Conservation (phyloP, 805 yeast genomes). For the Candida morakotiae region DNA sequence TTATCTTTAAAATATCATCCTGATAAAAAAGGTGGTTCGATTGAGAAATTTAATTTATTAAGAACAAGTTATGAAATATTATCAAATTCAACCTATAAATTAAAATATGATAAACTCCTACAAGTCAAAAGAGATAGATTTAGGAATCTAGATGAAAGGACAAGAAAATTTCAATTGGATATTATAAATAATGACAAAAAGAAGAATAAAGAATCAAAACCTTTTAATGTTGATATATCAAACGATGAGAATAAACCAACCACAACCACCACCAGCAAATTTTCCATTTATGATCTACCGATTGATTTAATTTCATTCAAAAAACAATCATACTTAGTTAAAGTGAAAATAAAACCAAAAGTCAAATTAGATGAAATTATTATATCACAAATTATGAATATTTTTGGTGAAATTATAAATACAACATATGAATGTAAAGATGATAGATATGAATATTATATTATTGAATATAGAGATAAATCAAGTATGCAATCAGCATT, state of each 20-base stretch:
- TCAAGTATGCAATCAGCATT: conserved; percentile 31
- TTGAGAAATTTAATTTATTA: conserved; percentile 27
- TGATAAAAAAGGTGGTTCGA: conserved; percentile 29
- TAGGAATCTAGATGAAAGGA: conserved; percentile 16
- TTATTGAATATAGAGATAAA: conserved; percentile 24
- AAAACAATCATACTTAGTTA: conserved; percentile 12
- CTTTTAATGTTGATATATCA: conserved; percentile 18
- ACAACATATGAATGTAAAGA: conserved; percentile 8
- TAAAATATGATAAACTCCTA: conserved; percentile 23
- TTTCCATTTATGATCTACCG: conserved; percentile 8
- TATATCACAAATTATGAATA: conserved; percentile 37
- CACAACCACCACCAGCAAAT: too few relatives aligned
- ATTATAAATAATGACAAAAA: conserved; percentile 21
- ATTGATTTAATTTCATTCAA: conserved; percentile 2
- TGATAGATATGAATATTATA: conserved; percentile 34
- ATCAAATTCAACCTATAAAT: conserved; percentile 18
- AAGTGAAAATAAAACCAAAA: conserved; percentile 42
- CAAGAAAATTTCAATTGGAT: conserved; percentile 25
- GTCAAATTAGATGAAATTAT: conserved; percentile 27
- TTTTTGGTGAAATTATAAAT: conserved; percentile 38
- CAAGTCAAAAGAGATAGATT: conserved; percentile 9
- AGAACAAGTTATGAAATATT: conserved; percentile 30
- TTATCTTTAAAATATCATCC: conserved; percentile 38
- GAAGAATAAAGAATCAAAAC: not conserved
- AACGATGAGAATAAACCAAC: conserved; percentile 2